Conservation (phyloP, 495 filamentous ascomycete species). For the Penicillium pulvis region DNA sequence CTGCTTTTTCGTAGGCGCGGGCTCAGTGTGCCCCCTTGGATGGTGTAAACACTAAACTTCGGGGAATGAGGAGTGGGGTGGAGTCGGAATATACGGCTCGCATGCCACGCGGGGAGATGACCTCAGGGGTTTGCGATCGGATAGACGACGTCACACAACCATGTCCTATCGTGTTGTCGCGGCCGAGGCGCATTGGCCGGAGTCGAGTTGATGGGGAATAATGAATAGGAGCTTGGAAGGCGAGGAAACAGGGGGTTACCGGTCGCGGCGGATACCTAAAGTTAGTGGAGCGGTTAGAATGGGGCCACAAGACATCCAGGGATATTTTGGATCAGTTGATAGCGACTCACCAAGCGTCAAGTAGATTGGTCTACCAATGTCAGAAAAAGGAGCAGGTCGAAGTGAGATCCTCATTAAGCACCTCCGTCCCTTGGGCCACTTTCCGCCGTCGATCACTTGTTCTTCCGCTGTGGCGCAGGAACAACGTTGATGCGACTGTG, state of each 20-base stretch:
- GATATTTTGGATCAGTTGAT: background rate
- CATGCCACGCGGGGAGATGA: conserved; percentile 33
- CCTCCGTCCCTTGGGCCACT: conserved; percentile 34
- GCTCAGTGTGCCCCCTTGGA: conserved; percentile 1
- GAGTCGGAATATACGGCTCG: conserved; percentile 23
- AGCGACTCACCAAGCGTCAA: background rate
- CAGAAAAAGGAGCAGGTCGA: conserved; percentile 8
- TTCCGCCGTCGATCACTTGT: conserved; percentile 38
- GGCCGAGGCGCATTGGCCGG: conserved; percentile 28
- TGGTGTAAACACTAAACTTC: conserved; percentile 6
- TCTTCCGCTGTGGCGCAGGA: conserved; percentile 37
- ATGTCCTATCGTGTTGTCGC: conserved; percentile 25
- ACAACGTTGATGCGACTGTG: conserved; percentile 39
- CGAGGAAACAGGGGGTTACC: conserved; percentile 26
- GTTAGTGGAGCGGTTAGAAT: conserved; percentile 5
- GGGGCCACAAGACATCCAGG: background rate
- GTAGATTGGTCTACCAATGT: background rate
- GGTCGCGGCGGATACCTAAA: conserved; percentile 12
- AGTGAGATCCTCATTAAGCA: conserved; percentile 18
- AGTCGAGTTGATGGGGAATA: conserved; percentile 9
- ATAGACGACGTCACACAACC: conserved; percentile 35
- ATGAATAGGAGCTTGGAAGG: conserved; percentile 11
- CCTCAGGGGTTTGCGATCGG: conserved; percentile 33
- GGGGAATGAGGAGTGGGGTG: conserved; percentile 12
- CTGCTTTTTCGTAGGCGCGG: background rate